Evolutionary conservation across 495 filamentous ascomycete species (phyloP), one percentile per base, ranked within the genome.

Genomic region (Penicillium herquei): DNA sequence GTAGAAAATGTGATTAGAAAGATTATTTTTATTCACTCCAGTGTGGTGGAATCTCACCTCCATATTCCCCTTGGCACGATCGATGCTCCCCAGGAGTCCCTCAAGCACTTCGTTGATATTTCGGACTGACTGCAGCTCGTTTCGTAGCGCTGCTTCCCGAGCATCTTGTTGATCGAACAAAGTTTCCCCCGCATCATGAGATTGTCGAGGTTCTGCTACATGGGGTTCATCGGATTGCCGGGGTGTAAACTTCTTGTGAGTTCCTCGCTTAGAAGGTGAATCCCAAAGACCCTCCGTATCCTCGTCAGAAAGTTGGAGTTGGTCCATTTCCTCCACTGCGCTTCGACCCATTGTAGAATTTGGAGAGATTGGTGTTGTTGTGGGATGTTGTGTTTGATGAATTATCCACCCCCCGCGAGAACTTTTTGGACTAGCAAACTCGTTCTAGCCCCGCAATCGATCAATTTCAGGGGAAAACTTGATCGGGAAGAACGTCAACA

Each of bases 71-170:
- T 87, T 91, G 9, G 94, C 91, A 55, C 84, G 82, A 59, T 90
- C 86, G 7, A 98, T 76, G 32, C 87, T 91, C 11, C 81, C 78
- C n/a, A 96, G 73, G 4, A 96, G 86, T 3, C 84, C 85, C 69
- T 96, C 90, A 56, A 98, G 89, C 10, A 92, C 84, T 49, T 87
- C 77, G 63, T 97, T 98, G 65, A 98, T 87, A 45, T 86, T 87
- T 40, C 86, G 82, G 14, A 98, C 86, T 41, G 83, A 84, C 31
- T 88, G 84, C n/a, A 97, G 74, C 68, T 98, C 94, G 35, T 80
- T 83, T 4, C 79, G 84, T 39, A 97, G 78, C 7, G 81, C 82
- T 11, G 83, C 84, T 60, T 96, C 88, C 16, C 87, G 87, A 17
- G 81, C 79, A 55, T 90, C 86, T 61, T 89, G 81, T 7, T 77